Base-by-base conservation (phyloP, 2,329 filamentous ascomycete genomes). In the Aspergillus amoenus region DNA sequence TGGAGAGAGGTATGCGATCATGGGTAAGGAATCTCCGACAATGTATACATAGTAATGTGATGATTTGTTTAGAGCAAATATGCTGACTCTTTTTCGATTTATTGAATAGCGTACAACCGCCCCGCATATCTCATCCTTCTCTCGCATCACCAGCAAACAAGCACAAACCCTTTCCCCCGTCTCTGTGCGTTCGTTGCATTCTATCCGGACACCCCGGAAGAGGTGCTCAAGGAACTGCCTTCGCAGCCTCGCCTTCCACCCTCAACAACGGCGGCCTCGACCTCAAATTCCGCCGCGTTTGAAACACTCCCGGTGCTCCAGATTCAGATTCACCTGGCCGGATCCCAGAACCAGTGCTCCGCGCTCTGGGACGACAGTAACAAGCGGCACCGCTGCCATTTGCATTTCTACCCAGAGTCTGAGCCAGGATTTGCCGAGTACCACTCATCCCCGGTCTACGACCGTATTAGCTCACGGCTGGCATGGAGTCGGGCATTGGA, bases 351-450 rank as follows among this genome's bases (percentile, higher is more conserved):
- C 47, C 76, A 79, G 57, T 74, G 74, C 42, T 12, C 61, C 50
- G 21, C 51, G 30, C 43, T 54, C 7, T 18, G 64, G 52, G 59
- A 63, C n/a, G 56, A 59, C 13, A 73, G 67, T 49, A 61, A 59
- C 27, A 72, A 70, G 55, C 63, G 67, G 5, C 70, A 72, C 47
- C 63, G 65, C 11, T 72, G 70, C 43, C 63, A 72, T 48, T 52
- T 79, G 12, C 85, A 81, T 68, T 76, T 77, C 4, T 87, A 87
- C 66, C 78, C 80, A 2, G 79, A 79, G 51, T 82, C 73, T 0
- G 74, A 81, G 41, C 71, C 82, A 0, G 88, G 89, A 0, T 91
- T 91, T 58, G 88, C 88, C 0, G 88, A 91, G 70, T 79, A 81
- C 18, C 81, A 86, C 45, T 67, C 87, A 12, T 81, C 87, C 9